Percentiles rank a stretch among this genome's conserved stretches.
phyloP scores from a whole-genome alignment of 345 rosid genomes.

The Brassica juncea region DNA sequence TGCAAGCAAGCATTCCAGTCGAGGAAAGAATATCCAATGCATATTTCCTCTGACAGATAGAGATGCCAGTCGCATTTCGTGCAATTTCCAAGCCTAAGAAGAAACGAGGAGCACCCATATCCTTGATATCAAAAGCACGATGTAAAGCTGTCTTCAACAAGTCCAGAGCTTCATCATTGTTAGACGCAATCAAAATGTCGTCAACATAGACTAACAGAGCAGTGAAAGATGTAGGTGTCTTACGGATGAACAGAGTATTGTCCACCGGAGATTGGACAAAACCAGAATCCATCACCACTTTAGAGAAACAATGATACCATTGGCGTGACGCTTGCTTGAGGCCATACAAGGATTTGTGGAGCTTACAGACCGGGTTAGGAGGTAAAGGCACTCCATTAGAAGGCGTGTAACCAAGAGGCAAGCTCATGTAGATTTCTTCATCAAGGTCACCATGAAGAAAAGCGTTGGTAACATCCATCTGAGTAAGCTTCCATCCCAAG shows the following conservation, averaged over 20 bases:
- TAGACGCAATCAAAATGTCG: too few species aligned
- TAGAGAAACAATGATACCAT: not conserved
- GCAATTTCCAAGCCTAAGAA: not conserved
- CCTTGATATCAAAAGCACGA: too few species aligned
- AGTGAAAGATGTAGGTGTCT: not conserved
- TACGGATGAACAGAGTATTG: not conserved
- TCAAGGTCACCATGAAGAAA: not conserved
- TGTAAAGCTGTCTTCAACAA: not conserved
- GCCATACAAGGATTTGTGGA: not conserved
- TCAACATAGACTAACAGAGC: too few species aligned
- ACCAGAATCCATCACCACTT: not conserved
- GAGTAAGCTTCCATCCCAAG: not conserved
- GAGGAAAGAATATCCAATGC: not conserved
- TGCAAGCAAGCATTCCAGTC: not conserved
- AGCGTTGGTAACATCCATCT: not conserved
- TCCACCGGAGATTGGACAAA: not conserved
- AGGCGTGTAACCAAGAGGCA: not conserved
- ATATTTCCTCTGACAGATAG: not conserved
- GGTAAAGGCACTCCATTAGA: not conserved
- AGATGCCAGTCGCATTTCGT: not conserved
- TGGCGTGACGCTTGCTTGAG: not conserved
- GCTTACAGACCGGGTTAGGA: not conserved
- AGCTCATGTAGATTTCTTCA: not conserved
- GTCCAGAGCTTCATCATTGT: too few species aligned
- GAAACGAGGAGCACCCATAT: too few species aligned